Conservation (phyloP, 2,329 filamentous ascomycete genomes). For the Dactylellina cionopaga region DNA sequence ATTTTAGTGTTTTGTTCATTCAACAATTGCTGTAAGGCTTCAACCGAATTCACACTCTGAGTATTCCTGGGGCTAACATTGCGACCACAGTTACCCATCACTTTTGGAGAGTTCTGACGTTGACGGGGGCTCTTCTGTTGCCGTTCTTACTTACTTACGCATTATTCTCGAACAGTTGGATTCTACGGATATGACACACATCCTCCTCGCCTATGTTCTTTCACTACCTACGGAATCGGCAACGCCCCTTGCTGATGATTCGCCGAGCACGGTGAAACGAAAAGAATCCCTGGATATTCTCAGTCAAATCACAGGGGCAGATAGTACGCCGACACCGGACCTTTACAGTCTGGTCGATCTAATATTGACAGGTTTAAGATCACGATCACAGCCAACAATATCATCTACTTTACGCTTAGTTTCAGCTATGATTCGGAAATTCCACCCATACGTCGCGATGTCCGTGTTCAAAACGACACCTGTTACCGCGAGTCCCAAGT, state of each 20-base stretch:
- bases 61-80: slow-evolving; percentile 36
- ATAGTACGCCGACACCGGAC: slow-evolving; percentile 80
- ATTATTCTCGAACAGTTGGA: slow-evolving; percentile 90
- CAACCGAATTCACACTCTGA: no score
- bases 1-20: slow-evolving; percentile 95
- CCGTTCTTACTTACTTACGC: slow-evolving; percentile 90
- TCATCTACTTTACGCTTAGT: slow-evolving; percentile 87
- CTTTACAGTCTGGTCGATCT: slow-evolving; percentile 95
- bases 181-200: slow-evolving; percentile 91
- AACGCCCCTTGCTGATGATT: slow-evolving; percentile 63
- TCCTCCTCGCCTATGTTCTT: slow-evolving; percentile 90
- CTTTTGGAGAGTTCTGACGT: slow-evolving; percentile 95
- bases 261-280: slow-evolving; percentile 74
- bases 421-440: slow-evolving; percentile 83
- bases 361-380: slow-evolving; percentile 83
- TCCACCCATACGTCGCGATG: slow-evolving; percentile 84
- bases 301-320: slow-evolving; percentile 78
- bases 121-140: slow-evolving; percentile 94
- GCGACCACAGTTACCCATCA: slow-evolving; percentile 79
- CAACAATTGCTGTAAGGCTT: slow-evolving; percentile 85
- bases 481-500: slow-evolving; percentile 66
- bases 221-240: slow-evolving; percentile 74
- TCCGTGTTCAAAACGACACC: slow-evolving; percentile 77
- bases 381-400: slow-evolving; percentile 86
- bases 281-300: slow-evolving; percentile 90